Percentiles rank a stretch among this genome's conserved stretches.
Conservation (phyloP, 305 asterid genomes). For the Fraxinus floribunda region DNA sequence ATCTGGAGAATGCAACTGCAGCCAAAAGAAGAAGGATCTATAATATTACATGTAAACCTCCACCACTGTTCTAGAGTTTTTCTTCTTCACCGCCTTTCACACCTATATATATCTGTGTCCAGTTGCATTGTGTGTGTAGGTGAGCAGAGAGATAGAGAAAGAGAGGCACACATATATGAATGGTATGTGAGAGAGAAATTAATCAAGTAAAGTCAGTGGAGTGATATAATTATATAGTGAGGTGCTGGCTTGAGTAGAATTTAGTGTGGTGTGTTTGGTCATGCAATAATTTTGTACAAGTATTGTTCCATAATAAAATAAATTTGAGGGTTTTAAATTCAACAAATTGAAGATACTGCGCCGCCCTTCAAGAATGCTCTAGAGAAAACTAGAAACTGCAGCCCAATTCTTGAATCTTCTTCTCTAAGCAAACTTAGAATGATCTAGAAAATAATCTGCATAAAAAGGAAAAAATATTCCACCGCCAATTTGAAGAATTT, state of each 20-base stretch:
- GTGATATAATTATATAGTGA: background rate
- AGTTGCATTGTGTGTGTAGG: background rate
- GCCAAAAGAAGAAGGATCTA: background rate
- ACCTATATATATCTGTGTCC: background rate
- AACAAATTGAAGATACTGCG: background rate
- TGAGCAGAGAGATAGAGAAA: background rate
- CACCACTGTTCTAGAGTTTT: background rate
- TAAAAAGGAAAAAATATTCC: background rate
- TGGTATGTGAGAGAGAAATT: background rate
- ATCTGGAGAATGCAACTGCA: background rate
- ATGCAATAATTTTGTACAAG: background rate
- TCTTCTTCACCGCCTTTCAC: background rate
- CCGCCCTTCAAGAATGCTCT: background rate
- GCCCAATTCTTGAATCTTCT: background rate
- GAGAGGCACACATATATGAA: background rate
- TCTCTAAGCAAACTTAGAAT: background rate
- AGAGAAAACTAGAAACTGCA: background rate
- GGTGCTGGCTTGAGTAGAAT: background rate
- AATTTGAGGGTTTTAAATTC: background rate
- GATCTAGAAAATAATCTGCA: background rate
- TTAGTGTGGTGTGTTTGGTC: background rate
- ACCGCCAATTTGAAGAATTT: background rate
- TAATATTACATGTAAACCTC: background rate
- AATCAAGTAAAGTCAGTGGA: background rate
- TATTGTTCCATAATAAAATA: background rate